Evolutionary conservation across 495 filamentous ascomycete species (phyloP), one percentile per base, ranked within the genome.

Genomic region (Penicillium herquei): DNA sequence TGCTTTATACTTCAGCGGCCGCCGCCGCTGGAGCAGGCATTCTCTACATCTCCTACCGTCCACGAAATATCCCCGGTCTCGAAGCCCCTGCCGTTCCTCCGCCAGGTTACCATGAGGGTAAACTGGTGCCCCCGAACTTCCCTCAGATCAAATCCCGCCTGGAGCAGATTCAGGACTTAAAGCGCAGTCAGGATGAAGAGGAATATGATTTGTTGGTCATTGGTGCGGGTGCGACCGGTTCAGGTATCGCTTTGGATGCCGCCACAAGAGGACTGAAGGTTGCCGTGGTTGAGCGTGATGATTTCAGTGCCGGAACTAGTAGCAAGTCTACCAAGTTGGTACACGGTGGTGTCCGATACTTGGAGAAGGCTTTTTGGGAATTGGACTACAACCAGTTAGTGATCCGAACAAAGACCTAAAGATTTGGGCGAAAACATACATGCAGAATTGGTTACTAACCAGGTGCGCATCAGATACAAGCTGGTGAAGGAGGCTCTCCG

Each of bases 291-390:
- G 94, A 98, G 70, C 79, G 91, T 49, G 94, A 98, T 65, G 94
- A 98, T 71, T 98, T 98, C 72, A 88, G 86, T 64, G 84, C 86
- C 58, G 94, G 94, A 17, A 98, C 94, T 12, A 96, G 91, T 71
- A 93, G 88, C 67, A 98, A 98, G 75, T 94, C 89, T 72, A 98
- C 94, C 33, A 98, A 98, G 71, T 77, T 98, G 55, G 94, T 98
- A 3, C 94, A 98, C 71, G 94, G 94, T 56, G 94, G 94, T 63
- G 94, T 98, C 43, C 81, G 94, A 55, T 98, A 98, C 67, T 76
- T 98, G 49, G 94, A 98, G 69, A 98, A 98, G 76, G 94, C 94
- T 39, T 85, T 98, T 43, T 97, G 88, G 87, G 91, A 97, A 65
- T 77, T 98, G 67, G 94, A 98, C 72, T 97, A 96, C 68, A 88